Evolutionary conservation across 2,329 filamentous ascomycete species (phyloP).

Genomic region (Colletotrichum sp.): DNA sequence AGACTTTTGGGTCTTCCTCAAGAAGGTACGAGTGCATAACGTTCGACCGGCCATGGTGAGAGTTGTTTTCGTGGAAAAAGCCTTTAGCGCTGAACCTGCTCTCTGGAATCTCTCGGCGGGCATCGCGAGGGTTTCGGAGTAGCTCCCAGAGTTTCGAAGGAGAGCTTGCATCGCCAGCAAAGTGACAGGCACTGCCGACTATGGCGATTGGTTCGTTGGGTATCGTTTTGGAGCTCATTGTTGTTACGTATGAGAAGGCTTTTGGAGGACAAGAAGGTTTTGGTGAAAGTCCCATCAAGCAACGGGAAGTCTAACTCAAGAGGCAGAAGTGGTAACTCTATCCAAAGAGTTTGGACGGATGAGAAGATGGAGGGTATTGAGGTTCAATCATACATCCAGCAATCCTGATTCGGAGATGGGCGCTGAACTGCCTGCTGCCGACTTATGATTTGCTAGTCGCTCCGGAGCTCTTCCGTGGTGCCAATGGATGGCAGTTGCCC

Average conservation of each 20-base stretch:
- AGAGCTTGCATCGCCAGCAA: background rate
- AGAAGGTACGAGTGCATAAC: conserved; percentile 25
- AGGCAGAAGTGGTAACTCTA: background rate
- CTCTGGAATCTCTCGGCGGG: background rate
- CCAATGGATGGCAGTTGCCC: background rate
- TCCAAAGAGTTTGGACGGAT: background rate
- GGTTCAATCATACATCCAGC: background rate
- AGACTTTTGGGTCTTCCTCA: conserved; percentile 20
- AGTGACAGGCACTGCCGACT: background rate
- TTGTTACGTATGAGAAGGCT: background rate
- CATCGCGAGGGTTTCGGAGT: background rate
- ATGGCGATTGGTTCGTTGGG: conserved; percentile 22
- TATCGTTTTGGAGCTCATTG: background rate
- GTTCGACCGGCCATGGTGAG: conserved; percentile 25
- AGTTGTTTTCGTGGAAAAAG: conserved; percentile 7
- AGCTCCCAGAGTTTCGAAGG: conserved; percentile 13
- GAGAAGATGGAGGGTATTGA: background rate
- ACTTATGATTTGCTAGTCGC: background rate
- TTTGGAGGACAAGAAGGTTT: background rate
- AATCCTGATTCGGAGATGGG: background rate
- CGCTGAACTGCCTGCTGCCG: background rate
- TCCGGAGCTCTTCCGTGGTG: background rate
- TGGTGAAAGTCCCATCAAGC: background rate
- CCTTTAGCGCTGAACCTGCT: background rate
- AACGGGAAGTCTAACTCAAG: background rate